Percentiles rank a stretch among this genome's conserved stretches.
Conservation (phyloP, 2,329 filamentous ascomycete genomes). For the Colletotrichum musicola region DNA sequence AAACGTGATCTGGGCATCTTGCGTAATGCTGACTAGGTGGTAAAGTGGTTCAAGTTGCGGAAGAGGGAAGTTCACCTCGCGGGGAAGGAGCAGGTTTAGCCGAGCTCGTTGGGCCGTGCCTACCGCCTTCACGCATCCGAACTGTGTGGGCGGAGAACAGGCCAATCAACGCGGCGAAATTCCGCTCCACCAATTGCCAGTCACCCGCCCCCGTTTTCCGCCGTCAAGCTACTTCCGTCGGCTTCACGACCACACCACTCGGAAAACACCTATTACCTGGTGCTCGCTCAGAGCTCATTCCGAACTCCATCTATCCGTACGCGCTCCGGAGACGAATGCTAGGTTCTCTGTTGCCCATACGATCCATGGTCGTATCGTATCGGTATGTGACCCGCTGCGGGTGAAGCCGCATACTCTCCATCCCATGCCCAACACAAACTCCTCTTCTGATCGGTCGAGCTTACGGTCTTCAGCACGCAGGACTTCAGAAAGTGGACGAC, state of each 20-base stretch:
- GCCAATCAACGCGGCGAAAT: constrained; percentile 7
- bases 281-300: background rate
- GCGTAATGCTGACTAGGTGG: background rate
- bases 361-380: too few relatives aligned
- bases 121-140: background rate
- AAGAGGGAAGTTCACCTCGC: background rate
- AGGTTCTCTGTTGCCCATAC: background rate
- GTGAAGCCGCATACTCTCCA: background rate
- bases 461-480: background rate
- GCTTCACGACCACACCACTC: background rate
- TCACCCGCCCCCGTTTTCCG: background rate
- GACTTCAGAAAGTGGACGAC: background rate
- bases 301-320: background rate
- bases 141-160: background rate
- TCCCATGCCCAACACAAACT: background rate
- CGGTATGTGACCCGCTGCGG: too few relatives aligned
- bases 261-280: background rate
- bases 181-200: constrained; percentile 20
- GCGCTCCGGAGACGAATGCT: too few relatives aligned
- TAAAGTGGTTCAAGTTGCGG: background rate
- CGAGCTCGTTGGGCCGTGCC: constrained; percentile 9
- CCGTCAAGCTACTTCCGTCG: background rate
- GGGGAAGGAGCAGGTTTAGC: constrained; percentile 10
- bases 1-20: too few relatives aligned
- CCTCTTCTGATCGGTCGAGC: background rate